A percentile compares a stretch with the other conserved stretches of the same genome.
phyloP scores from a whole-genome alignment of 192 early-diverging fungal genomes.

The Backusella australiensis region DNA sequence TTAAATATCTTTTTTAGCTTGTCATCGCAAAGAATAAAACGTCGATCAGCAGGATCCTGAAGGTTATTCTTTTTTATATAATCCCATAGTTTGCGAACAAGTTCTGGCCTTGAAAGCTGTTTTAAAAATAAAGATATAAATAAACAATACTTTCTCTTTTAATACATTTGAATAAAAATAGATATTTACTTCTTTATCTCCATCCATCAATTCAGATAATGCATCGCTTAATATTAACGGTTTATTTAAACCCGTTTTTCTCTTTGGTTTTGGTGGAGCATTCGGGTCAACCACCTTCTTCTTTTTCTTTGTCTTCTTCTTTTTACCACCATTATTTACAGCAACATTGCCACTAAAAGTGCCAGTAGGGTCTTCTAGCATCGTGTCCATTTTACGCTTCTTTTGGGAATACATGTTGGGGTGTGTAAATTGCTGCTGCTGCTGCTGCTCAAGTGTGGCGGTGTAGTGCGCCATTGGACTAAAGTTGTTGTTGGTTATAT shows the following conservation, averaged over 20 bases:
- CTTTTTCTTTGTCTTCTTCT: constrained; percentile 16
- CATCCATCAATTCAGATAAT: constrained; percentile 43
- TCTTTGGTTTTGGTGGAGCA: constrained; percentile 39
- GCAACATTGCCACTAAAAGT: neutral
- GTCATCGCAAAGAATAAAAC: constrained; percentile 52
- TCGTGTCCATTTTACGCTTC: neutral
- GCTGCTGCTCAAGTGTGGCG: neutral
- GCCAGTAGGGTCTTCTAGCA: neutral
- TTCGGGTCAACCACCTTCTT: constrained; percentile 23
- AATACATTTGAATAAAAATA: neutral
- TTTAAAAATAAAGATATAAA: neutral
- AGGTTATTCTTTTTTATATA: constrained; percentile 61
- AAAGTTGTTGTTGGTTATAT: neutral
- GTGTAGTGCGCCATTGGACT: neutral
- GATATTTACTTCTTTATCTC: constrained; percentile 39
- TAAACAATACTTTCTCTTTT: constrained; percentile 1
- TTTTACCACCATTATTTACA: neutral
- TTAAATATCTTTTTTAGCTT: constrained; percentile 49
- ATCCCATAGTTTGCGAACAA: constrained; percentile 59
- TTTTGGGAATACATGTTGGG: neutral
- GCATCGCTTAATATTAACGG: constrained; percentile 42
- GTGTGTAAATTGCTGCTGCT: neutral
- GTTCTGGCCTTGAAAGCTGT: constrained; percentile 57
- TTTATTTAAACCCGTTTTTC: constrained; percentile 48
- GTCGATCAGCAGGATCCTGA: constrained; percentile 51